Percentiles rank a stretch among this genome's conserved stretches.
Conservation (phyloP, 805 yeast species). For the Lachancea lanzarotensis region DNA sequence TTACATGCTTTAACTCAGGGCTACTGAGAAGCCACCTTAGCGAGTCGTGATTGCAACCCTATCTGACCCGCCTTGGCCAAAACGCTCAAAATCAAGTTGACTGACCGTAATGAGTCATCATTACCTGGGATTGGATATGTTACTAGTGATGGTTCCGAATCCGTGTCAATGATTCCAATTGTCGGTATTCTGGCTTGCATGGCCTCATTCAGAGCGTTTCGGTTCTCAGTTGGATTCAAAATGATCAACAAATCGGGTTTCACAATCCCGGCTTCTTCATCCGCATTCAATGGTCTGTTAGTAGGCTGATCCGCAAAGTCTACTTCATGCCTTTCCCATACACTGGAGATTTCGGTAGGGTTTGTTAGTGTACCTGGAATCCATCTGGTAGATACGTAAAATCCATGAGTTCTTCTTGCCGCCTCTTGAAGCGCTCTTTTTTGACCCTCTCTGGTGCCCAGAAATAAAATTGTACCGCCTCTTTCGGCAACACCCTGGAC, state of each 20-base stretch:
- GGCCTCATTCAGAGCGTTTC: constrained; percentile 77
- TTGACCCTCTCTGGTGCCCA: constrained; percentile 80
- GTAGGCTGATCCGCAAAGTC: constrained; percentile 69
- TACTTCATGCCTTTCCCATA: constrained; percentile 65
- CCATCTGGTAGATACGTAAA: constrained; percentile 82
- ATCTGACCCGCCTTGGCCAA: constrained; percentile 77
- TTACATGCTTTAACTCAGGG: neutral
- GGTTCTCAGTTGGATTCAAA: constrained; percentile 82
- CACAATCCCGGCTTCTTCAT: constrained; percentile 47
- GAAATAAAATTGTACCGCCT: constrained; percentile 80
- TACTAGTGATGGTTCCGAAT: constrained; percentile 80
- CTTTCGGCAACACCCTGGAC: constrained; percentile 71
- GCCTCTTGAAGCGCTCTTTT: constrained; percentile 69
- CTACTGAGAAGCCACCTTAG: constrained; percentile 11
- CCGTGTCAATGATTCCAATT: constrained; percentile 89
- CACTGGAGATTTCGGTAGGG: constrained; percentile 54
- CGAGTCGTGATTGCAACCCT: constrained; percentile 59
- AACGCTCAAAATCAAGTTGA: constrained; percentile 73
- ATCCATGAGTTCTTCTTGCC: constrained; percentile 70
- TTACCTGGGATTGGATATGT: constrained; percentile 96
- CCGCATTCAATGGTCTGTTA: constrained; percentile 45
- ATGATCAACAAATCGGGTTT: constrained; percentile 87
- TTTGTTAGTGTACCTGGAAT: constrained; percentile 92
- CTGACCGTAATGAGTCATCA: constrained; percentile 82
- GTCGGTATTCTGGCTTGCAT: constrained; percentile 80